A percentile compares a stretch with the other conserved stretches of the same genome.
Evolutionary conservation across 345 rosid species (phyloP).

Genomic region (Murraya paniculata): DNA sequence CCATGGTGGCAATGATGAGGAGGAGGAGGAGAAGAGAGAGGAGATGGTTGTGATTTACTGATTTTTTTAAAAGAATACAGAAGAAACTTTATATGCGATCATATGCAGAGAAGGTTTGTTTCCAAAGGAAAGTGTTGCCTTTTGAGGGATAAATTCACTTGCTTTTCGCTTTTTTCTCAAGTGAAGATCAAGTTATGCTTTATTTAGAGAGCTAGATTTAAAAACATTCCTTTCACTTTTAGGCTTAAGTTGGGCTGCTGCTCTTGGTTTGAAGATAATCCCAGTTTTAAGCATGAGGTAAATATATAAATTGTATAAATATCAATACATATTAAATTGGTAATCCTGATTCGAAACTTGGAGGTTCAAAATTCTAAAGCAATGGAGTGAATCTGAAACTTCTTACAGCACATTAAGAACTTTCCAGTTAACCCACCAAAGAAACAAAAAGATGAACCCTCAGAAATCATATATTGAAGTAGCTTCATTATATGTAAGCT

Average conservation of each 20-base stretch:
- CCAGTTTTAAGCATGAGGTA: neutral
- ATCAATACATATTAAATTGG: neutral
- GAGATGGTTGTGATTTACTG: neutral
- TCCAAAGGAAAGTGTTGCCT: constrained; percentile 43
- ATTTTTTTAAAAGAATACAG: neutral
- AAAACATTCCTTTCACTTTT: constrained; percentile 24
- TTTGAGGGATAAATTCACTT: constrained; percentile 28
- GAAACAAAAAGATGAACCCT: neutral
- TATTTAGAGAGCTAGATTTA: constrained; percentile 20
- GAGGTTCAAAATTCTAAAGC: neutral
- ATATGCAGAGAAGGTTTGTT: constrained; percentile 46
- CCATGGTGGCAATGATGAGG: constrained; percentile 37
- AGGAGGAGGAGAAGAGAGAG: constrained; percentile 11
- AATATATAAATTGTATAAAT: neutral
- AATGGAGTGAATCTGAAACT: neutral
- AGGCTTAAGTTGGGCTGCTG: neutral
- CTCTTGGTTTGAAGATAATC: neutral
- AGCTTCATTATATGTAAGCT: neutral
- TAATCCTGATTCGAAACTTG: constrained; percentile 8
- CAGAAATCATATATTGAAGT: neutral
- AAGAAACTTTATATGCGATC: constrained; percentile 20
- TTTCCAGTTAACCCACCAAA: constrained; percentile 2
- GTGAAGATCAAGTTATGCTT: constrained; percentile 62
- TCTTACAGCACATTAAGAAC: neutral
- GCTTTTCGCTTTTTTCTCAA: constrained; percentile 35